Conservation (phyloP, 2,329 filamentous ascomycete genomes). For the Sporothrix variecibatus region DNA sequence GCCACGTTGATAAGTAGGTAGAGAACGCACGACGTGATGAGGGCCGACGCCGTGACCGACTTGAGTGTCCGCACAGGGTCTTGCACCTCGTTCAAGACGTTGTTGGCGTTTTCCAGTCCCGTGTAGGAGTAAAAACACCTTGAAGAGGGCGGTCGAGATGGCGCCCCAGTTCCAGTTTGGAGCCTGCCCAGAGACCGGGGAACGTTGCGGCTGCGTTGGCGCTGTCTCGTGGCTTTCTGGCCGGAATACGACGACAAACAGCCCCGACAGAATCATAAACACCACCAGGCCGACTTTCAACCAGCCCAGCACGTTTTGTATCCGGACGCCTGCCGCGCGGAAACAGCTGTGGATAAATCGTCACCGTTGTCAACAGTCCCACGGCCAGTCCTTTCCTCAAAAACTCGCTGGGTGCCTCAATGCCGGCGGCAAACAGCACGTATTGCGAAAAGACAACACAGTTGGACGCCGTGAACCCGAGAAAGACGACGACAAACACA, state of each 20-base stretch:
- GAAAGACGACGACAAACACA: constrained; percentile 62
- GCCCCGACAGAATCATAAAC: constrained; percentile 62
- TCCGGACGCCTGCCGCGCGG: constrained; percentile 56
- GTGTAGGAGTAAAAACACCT: constrained; percentile 59
- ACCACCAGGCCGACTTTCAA: constrained; percentile 61
- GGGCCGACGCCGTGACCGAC: constrained; percentile 50
- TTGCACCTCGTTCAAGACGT: constrained; percentile 62
- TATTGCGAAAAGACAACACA: constrained; percentile 71
- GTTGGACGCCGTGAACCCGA: constrained; percentile 70
- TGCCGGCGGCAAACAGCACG: constrained; percentile 58
- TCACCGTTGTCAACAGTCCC: constrained; percentile 57
- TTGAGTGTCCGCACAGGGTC: constrained; percentile 60
- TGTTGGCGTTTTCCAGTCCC: constrained; percentile 61
- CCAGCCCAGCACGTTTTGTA: constrained; percentile 65
- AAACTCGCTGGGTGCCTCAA: constrained; percentile 48
- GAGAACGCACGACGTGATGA: constrained; percentile 53
- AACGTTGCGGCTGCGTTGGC: not conserved
- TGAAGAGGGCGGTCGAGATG: constrained; percentile 64
- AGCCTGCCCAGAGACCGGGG: constrained; percentile 59
- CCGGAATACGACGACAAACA: constrained; percentile 57
- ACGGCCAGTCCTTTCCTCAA: constrained; percentile 59
- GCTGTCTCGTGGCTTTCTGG: constrained; percentile 33
- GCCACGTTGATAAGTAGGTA: constrained; percentile 63
- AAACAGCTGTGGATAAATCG: constrained; percentile 60
- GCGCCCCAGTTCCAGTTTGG: constrained; percentile 69